Evolutionary conservation across 176 grass and related monocot genomes (phyloP).

Genomic region (Eleusine indica): DNA sequence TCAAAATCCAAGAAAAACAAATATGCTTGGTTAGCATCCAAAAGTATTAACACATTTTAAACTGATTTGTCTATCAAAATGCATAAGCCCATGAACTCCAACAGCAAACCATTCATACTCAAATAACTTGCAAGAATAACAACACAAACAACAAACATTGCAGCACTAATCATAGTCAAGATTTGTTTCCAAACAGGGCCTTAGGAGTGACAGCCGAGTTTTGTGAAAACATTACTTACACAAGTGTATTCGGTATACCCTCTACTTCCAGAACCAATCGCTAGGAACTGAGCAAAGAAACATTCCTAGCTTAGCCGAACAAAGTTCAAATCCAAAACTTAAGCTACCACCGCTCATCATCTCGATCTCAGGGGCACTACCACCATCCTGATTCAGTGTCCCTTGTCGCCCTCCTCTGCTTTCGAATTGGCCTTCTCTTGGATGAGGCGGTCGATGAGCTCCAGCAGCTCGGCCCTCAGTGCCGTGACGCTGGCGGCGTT

Average conservation of each 20-base stretch:
- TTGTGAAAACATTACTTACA: conserved; percentile 17
- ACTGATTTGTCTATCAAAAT: not conserved
- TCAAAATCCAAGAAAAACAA: not conserved
- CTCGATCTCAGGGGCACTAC: not conserved
- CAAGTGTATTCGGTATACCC: not conserved
- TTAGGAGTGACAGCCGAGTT: not conserved
- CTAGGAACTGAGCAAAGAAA: not conserved
- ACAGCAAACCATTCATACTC: conserved; percentile 15
- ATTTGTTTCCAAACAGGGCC: not conserved
- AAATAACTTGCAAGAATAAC: not conserved
- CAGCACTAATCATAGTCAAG: not conserved
- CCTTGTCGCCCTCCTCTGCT: not conserved
- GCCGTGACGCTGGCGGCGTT: conserved; percentile 42
- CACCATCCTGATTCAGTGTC: not conserved
- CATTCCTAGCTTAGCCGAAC: not conserved
- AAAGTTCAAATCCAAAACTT: not conserved
- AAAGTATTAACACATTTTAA: not conserved
- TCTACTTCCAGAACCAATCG: not conserved
- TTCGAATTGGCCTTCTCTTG: conserved; percentile 20
- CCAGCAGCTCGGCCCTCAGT: conserved; percentile 62
- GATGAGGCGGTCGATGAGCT: conserved; percentile 59
- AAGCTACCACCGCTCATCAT: not conserved
- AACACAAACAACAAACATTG: not conserved
- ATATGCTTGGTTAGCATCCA: not conserved
- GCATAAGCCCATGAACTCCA: conserved; percentile 1